Evolutionary conservation across 2,329 filamentous ascomycete genomes (phyloP), one percentile per base, ranked within the genome.

Genomic region (Remersonia thermophila): DNA sequence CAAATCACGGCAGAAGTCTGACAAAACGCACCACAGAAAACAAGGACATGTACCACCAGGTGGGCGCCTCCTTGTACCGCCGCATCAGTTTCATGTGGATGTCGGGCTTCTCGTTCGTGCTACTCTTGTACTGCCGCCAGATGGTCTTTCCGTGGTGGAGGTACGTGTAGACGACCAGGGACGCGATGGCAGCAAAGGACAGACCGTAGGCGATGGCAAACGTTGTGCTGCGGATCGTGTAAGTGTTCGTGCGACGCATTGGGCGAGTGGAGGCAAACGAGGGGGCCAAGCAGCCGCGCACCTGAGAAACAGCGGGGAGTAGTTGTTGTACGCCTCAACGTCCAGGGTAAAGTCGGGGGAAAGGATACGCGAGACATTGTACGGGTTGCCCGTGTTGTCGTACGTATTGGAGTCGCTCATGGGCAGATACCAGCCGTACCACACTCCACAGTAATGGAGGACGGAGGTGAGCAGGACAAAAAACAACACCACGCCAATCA

Each of bases 391-490:
- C 0, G 69, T 81, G 48, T 85, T 84, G 56, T 85, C 80, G 48
- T 83, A 84, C 15, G 73, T 82, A 30, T 62, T 63, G 1, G 76
- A 73, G 51, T 83, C 78, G 47, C 72, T 81, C 55, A 83, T 83
- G 3, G 78, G 77, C 10, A 83, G 54, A 48, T 71, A 83, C 39
- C 69, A 55, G 3, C 65, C 65, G 47, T 77, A 83, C 73, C 77
- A 84, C 0, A 65, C 59, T 8, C 74, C 73, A 6, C 63, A 69
- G 51, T 77, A 86, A 52, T 85, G 79, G 13, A 85, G 57, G 4
- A 67, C 58, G 0, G 69, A 62, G 1, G 71, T 63, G 3, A 67
- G 56, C n/a, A 80, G 54, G 39, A 82, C 66, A 51, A 73, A 82
- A 51, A 80, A 83, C 1, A 69, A 17, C 1, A 80, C 62, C 18